Percentiles rank a stretch among this genome's conserved stretches.
phyloP scores from a whole-genome alignment of 106 monocot species.

The Chionographis japonica region DNA sequence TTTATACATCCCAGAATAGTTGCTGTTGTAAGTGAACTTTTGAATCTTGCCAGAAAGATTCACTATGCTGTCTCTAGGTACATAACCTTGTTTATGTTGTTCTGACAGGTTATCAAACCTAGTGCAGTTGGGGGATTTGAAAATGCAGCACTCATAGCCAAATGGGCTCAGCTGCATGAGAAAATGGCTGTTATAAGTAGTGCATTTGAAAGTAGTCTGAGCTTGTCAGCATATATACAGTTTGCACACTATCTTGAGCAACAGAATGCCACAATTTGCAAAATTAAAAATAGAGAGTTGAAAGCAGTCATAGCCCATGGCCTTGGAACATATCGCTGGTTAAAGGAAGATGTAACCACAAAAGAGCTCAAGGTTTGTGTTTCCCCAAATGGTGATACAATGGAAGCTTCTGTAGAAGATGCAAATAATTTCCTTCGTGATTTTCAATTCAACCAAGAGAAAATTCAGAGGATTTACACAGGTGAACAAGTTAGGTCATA shows the following conservation, averaged over 20 bases:
- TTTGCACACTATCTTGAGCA: constrained; percentile 62
- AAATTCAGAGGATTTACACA: constrained; percentile 30
- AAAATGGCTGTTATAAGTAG: constrained; percentile 85
- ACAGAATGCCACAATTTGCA: constrained; percentile 31
- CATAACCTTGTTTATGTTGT: constrained; percentile 14
- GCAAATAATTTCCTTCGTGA: constrained; percentile 33
- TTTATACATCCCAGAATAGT: constrained; percentile 76
- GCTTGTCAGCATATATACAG: constrained; percentile 63
- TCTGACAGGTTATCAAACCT: constrained; percentile 81
- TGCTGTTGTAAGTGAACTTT: constrained; percentile 70
- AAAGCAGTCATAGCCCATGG: constrained; percentile 54
- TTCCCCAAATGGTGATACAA: constrained; percentile 23
- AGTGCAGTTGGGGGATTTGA: constrained; percentile 89
- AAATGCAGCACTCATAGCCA: constrained; percentile 64
- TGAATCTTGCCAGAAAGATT: background rate
- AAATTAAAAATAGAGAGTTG: constrained; percentile 24
- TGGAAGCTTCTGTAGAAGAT: constrained; percentile 62
- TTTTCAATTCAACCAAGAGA: constrained; percentile 42
- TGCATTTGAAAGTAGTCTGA: constrained; percentile 86
- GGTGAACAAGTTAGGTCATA: constrained; percentile 46
- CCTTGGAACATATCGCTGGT: constrained; percentile 90
- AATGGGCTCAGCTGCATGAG: constrained; percentile 74
- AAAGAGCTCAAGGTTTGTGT: constrained; percentile 41
- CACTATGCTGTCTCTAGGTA: background rate
- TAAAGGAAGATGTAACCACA: constrained; percentile 69